phyloP scores from a whole-genome alignment of 2,329 filamentous ascomycete species.

The Alternaria hordeiaustralica region DNA sequence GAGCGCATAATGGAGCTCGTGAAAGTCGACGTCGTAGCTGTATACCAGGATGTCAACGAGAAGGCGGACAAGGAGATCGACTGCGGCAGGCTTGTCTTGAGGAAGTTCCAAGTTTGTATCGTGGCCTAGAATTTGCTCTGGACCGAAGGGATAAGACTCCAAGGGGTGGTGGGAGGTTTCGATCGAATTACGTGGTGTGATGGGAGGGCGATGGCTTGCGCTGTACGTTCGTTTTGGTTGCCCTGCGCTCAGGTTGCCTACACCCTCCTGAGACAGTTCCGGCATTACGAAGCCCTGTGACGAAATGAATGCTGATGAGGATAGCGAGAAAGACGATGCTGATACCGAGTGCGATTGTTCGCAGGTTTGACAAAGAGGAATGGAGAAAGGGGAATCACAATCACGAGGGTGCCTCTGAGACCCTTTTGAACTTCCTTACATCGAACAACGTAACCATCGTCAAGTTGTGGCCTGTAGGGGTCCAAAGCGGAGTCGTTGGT shows the following conservation, averaged over 20 bases:
- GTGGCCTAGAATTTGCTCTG: background rate
- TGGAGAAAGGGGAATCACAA: background rate
- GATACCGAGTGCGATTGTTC: background rate
- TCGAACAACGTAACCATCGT: background rate
- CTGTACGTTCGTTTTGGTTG: background rate
- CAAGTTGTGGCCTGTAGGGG: background rate
- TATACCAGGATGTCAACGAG: conserved; percentile 6
- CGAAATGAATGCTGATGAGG: background rate
- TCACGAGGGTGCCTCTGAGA: background rate
- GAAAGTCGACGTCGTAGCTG: background rate
- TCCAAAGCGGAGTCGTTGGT: background rate
- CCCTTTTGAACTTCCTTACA: background rate
- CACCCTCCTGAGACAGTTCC: background rate
- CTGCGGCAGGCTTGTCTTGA: background rate
- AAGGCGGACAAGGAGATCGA: background rate
- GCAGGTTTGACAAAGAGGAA: background rate
- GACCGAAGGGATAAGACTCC: background rate
- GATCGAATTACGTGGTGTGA: background rate
- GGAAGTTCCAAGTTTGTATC: background rate
- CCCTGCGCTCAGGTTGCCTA: background rate
- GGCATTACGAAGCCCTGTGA: background rate
- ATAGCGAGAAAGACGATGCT: background rate
- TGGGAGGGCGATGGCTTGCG: background rate
- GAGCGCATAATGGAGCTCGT: background rate
- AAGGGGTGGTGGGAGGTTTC: background rate